These are phyloP conservation scores for Luffa acutangula DNA, from an alignment of 306 rosid species.

Conservation along the genomic window DNA sequence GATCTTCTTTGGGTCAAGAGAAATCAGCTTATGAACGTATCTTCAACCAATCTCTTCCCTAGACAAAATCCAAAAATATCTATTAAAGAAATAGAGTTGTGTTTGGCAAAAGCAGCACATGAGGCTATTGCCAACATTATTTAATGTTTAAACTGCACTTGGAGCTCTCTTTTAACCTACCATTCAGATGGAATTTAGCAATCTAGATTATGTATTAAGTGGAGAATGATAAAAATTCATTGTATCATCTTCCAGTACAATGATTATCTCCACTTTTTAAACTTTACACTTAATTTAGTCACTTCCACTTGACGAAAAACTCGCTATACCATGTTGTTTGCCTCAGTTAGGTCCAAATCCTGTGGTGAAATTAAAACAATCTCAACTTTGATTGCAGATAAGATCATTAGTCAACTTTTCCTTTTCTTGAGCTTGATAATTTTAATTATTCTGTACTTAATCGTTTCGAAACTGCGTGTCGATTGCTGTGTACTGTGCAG, in stretches of 20 bases:
- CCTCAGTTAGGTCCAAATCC: conserved; percentile 1
- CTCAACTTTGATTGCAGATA: neutral
- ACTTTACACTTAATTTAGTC: neutral
- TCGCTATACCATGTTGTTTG: neutral
- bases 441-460: neutral
- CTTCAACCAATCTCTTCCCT: neutral
- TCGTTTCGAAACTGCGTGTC: neutral
- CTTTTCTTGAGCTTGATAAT: neutral
- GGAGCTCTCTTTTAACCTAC: conserved; percentile 6
- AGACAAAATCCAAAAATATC: neutral
- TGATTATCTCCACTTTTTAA: conserved; percentile 2
- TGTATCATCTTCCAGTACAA: neutral
- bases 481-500: neutral
- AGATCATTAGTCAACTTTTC: neutral
- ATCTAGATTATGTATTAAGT: neutral
- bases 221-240: neutral
- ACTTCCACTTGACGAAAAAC: neutral
- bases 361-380: neutral
- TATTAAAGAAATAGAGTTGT: conserved; percentile 8
- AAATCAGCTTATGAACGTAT: neutral
- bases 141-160: conserved; percentile 2
- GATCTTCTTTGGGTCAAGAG: neutral
- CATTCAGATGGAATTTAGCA: neutral
- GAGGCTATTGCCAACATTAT: conserved; percentile 1
- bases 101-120: neutral